Percentiles rank a stretch among this genome's conserved stretches.
Conservation (phyloP, 768 basidiomycete genomes). For the Lepiota subincarnata region DNA sequence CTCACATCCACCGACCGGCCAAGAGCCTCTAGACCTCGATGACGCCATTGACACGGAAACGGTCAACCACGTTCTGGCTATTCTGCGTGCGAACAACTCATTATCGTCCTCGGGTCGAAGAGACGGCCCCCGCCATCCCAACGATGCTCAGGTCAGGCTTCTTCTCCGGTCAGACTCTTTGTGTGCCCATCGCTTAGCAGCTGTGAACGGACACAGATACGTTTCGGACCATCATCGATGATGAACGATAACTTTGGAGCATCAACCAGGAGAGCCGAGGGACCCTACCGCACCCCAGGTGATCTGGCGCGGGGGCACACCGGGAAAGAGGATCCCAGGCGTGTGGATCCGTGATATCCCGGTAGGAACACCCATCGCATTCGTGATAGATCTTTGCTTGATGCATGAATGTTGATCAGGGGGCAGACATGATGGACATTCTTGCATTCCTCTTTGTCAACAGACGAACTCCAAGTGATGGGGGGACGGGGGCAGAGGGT, state of each 20-base stretch:
- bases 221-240: neutral
- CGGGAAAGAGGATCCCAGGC: conserved; percentile 3
- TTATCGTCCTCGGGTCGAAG: neutral
- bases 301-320: neutral
- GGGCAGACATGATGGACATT: no score
- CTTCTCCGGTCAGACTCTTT: no score
- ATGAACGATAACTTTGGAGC: neutral
- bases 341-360: neutral
- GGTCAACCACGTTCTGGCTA: conserved; percentile 20
- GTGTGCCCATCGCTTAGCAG: neutral
- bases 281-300: neutral
- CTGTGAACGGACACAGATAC: neutral
- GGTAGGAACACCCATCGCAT: neutral
- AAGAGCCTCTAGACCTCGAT: conserved; percentile 21
- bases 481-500: no score
- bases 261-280: neutral
- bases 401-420: neutral
- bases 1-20: conserved; percentile 23
- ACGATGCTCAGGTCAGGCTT: no score
- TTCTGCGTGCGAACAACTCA: neutral
- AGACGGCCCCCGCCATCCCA: no score
- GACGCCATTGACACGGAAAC: conserved; percentile 37
- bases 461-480: no score
- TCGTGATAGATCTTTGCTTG: conserved; percentile 2
- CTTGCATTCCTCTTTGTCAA: no score